phyloP scores from a whole-genome alignment of 2,329 filamentous ascomycete genomes.

The Aspergillus latus region DNA sequence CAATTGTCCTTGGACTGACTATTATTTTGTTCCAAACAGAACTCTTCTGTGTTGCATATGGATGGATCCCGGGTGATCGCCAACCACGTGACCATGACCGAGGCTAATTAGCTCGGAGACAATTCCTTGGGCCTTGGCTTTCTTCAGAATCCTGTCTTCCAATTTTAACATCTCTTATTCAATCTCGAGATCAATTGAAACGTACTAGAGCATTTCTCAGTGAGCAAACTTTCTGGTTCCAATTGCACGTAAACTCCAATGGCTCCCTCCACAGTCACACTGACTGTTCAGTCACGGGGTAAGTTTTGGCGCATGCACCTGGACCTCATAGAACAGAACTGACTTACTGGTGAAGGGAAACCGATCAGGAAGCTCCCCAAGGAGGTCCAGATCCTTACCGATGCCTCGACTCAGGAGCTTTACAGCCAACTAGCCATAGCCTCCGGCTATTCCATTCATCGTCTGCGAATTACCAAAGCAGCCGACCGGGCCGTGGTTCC shows the following conservation, averaged over 20 bases:
- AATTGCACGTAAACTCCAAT: slow-evolving; percentile 25
- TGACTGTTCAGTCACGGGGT: slow-evolving; percentile 46
- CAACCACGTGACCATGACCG: neutral
- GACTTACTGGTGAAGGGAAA: slow-evolving; percentile 50
- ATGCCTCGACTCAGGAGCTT: slow-evolving; percentile 55
- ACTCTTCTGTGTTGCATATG: neutral
- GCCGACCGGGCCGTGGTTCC: slow-evolving; percentile 60
- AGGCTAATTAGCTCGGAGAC: neutral
- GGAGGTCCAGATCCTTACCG: slow-evolving; percentile 52
- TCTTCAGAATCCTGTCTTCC: neutral
- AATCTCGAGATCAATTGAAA: neutral
- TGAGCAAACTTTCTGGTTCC: neutral
- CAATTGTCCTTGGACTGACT: neutral
- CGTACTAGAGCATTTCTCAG: neutral
- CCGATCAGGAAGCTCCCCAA: slow-evolving; percentile 62
- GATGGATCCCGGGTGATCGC: neutral
- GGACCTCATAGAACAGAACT: slow-evolving; percentile 3
- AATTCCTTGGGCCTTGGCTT: neutral
- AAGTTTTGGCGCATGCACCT: slow-evolving; percentile 19
- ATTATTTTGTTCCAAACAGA: no score
- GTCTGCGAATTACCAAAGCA: slow-evolving; percentile 64
- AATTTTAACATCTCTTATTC: neutral
- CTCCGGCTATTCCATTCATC: slow-evolving; percentile 57
- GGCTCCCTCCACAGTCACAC: slow-evolving; percentile 38
- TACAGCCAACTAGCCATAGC: slow-evolving; percentile 57